These are phyloP conservation scores for Ganoderma sp. DNA, from an alignment of 1,284 basidiomycete genomes.

Conservation along the genomic window DNA sequence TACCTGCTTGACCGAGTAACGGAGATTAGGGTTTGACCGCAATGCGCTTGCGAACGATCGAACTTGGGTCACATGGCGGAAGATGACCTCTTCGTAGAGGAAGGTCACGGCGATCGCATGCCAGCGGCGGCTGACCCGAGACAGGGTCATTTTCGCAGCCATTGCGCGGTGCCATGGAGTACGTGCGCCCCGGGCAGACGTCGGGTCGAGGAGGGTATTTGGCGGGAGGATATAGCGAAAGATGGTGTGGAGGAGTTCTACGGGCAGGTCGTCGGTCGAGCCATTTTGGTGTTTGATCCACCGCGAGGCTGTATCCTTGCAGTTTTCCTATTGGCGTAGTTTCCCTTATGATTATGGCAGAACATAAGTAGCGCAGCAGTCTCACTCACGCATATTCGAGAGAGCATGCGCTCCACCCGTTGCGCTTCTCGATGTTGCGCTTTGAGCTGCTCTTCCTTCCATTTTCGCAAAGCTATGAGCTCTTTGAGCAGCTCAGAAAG, in stretches of 20 bases:
- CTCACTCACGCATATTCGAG: conserved; percentile 20
- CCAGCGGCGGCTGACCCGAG: conserved; percentile 22
- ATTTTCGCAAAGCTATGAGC: conserved; percentile 16
- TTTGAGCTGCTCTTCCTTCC: conserved; percentile 16
- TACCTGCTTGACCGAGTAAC: conserved; percentile 14
- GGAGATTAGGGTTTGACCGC: conserved; percentile 11
- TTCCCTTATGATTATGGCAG: neutral
- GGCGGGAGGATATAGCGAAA: conserved; percentile 21
- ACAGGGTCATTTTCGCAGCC: conserved; percentile 5
- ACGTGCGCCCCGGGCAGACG: conserved; percentile 10
- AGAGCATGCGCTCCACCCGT: conserved; percentile 20
- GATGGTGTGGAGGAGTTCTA: conserved; percentile 23
- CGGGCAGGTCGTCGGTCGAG: conserved; percentile 19
- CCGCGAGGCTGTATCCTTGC: conserved; percentile 17
- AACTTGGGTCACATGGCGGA: conserved; percentile 18
- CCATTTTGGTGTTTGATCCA: conserved; percentile 16
- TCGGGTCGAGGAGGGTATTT: conserved; percentile 17
- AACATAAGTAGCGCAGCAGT: neutral
- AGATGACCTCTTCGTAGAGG: conserved; percentile 23
- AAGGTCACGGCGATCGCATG: conserved; percentile 11
- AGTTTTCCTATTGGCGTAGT: conserved; percentile 6
- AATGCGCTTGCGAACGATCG: conserved; percentile 16
- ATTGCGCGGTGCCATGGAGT: conserved; percentile 15
- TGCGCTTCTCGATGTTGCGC: conserved; percentile 4
- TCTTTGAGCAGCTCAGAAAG: conserved; percentile 17